Conservation (phyloP, 2,329 filamentous ascomycete species). For the Lizonia empirigonia region DNA sequence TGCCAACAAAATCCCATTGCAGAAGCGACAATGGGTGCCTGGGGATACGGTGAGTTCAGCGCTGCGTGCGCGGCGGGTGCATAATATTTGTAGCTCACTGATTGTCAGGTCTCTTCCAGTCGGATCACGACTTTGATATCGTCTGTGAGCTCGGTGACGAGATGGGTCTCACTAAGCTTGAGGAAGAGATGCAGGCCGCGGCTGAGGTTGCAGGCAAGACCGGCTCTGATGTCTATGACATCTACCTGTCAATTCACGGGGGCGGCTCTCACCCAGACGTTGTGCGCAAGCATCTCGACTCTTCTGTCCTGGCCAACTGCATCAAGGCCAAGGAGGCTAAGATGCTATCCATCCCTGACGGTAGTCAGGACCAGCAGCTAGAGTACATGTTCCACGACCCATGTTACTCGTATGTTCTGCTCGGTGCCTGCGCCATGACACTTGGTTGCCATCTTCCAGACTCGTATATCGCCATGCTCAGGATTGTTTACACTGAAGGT, state of each 20-base stretch:
- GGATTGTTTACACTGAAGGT: conserved; percentile 25
- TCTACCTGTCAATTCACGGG: conserved; percentile 19
- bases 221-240: conserved; percentile 6
- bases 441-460: conserved; percentile 24
- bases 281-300: conserved; percentile 27
- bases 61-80: background rate
- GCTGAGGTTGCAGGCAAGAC: conserved; percentile 20
- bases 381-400: conserved; percentile 15
- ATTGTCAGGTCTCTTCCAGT: conserved; percentile 27
- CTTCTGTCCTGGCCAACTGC: conserved; percentile 18
- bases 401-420: conserved; percentile 26
- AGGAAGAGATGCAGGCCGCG: conserved; percentile 15
- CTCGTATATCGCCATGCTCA: conserved; percentile 20
- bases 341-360: conserved; percentile 11
- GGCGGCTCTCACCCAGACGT: conserved; percentile 18
- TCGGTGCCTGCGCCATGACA: conserved; percentile 28
- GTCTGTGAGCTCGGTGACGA: conserved; percentile 18
- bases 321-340: conserved; percentile 20
- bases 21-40: conserved; percentile 23
- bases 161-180: conserved; percentile 21
- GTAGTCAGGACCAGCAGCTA: conserved; percentile 2
- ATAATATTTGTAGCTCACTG: background rate
- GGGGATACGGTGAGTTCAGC: conserved; percentile 19
- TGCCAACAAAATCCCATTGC: background rate
- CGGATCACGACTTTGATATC: conserved; percentile 28